phyloP scores from a whole-genome alignment of 805 yeast genomes.

The Saccharomycopsis sp. region DNA sequence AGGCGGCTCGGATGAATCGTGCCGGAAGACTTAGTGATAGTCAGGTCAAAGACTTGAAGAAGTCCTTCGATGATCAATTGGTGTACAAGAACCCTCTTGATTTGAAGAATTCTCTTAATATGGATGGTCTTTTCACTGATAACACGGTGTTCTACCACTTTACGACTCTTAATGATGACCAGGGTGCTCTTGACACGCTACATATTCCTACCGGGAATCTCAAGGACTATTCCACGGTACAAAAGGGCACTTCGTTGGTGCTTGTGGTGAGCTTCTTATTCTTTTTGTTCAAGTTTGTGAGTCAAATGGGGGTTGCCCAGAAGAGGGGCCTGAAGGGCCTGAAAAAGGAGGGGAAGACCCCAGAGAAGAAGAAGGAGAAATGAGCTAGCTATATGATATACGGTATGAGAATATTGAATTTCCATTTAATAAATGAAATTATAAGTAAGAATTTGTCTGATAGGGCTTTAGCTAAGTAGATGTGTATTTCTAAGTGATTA shows the following conservation, averaged over 20 bases:
- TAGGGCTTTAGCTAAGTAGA: too few relatives aligned
- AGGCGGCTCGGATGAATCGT: background rate
- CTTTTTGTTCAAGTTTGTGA: background rate
- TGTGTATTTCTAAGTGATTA: too few relatives aligned
- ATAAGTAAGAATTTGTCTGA: too few relatives aligned
- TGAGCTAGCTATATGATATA: background rate
- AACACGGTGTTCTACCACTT: constrained; percentile 21
- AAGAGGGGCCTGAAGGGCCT: background rate
- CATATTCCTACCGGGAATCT: background rate
- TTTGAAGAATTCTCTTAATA: constrained; percentile 9
- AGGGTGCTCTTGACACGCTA: background rate
- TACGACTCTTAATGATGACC: background rate
- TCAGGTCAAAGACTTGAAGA: constrained; percentile 8
- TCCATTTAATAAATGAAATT: too few relatives aligned
- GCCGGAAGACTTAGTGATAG: background rate
- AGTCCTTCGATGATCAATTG: constrained; percentile 7
- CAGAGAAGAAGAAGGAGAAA: background rate
- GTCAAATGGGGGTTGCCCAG: background rate
- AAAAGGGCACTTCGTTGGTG: background rate
- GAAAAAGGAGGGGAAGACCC: background rate
- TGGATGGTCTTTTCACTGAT: constrained; percentile 21
- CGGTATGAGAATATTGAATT: too few relatives aligned
- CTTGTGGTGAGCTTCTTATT: background rate
- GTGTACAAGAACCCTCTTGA: constrained; percentile 20
- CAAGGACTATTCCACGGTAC: background rate